Base-by-base conservation (phyloP, 805 yeast species). In the Pichia rugopelliculosa region DNA sequence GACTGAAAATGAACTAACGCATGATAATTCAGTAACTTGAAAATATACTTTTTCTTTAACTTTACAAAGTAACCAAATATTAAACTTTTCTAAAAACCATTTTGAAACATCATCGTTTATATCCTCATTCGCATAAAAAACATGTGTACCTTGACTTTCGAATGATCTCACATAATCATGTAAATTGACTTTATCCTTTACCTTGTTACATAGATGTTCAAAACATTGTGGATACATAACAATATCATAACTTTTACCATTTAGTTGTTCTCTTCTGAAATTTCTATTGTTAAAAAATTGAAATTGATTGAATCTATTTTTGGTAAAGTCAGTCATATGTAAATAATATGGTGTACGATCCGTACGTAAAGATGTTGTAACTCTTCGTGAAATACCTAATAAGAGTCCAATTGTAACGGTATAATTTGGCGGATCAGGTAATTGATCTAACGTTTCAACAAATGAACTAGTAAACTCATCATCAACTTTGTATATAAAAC, bases 301-400 rank as follows among this genome's bases (percentile, higher is more conserved):
- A 6, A 26, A 6, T 7, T 20, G 22, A 10, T 18, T 18, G 21
- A 43, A 43, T 11, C n/a, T 15, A 33, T 44, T 44, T 15, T 34
- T 27, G 0, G 59, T 47, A 18, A 59, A 59, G 40, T 59, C 64
- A 3, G 59, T 55, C 45, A 59, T 24, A 45, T 58, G 59, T n/a
- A 59, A 33, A 10, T 42, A 48, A 21, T 44, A 48, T 10, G 62
- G 62, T 10, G 13, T 21, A 7, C 20, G 46, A 27, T 15, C n/a
- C n/a, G n/a, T n/a, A n/a, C n/a, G n/a, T n/a, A n/a, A n/a, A n/a
- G n/a, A n/a, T n/a, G n/a, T 18, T 15, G 26, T 27, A 7, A n/a
- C 7, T 21, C 36, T 26, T n/a, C 52, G 37, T 10, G 60, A 50
- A 18, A 59, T 45, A 3, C 60, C 64, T 8, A 59, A 44, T 18